Conservation (phyloP, 23 red algal genomes). For the Cyanidiococcus yangmingshanensis region DNA sequence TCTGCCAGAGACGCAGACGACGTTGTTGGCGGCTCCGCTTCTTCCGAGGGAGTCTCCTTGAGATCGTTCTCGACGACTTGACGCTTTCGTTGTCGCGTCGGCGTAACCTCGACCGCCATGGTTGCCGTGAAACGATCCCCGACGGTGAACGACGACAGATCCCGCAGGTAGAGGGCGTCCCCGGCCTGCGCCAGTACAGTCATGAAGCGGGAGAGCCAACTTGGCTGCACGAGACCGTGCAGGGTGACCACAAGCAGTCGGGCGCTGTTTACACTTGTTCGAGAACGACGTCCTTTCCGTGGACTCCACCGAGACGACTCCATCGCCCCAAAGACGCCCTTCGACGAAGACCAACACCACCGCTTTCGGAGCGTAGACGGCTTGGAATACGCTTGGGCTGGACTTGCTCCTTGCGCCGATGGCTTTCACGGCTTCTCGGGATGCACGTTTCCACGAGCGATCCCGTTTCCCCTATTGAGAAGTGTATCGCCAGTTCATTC, state of each 20-base stretch:
- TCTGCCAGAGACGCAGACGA: not conserved
- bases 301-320: not conserved
- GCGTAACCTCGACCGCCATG: not conserved
- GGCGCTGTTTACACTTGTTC: not conserved
- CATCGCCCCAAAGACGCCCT: too few relatives aligned
- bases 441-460: too few relatives aligned
- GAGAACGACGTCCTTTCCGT: not conserved
- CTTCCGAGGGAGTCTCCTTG: not conserved
- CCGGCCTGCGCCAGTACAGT: not conserved
- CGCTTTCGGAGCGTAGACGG: too few relatives aligned
- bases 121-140: not conserved
- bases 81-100: not conserved
- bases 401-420: too few relatives aligned
- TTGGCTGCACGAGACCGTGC: not conserved
- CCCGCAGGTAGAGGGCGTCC: not conserved
- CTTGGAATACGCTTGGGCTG: too few relatives aligned
- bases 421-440: too few relatives aligned
- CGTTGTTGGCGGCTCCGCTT: not conserved
- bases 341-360: too few relatives aligned
- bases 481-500: too few relatives aligned
- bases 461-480: too few relatives aligned
- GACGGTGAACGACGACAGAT: constrained; percentile 16
- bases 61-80: not conserved
- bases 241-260: constrained; percentile 13
- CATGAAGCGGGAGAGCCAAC: constrained; percentile 1